Evolutionary conservation across 805 yeast species (phyloP).

Genomic region (Pichia ethanolica): DNA sequence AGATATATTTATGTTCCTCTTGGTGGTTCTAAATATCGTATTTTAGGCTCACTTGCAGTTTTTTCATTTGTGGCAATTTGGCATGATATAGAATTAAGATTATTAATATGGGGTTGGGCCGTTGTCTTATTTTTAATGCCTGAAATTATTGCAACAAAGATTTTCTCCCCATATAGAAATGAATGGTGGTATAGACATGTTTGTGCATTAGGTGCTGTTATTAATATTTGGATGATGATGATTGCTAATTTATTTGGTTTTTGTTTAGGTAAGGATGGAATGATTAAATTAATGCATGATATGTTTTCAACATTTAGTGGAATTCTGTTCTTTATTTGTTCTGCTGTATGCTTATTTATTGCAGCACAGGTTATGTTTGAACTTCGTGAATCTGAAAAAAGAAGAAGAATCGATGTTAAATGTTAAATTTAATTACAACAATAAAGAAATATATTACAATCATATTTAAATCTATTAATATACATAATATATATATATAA

Average conservation of each 20-base stretch:
- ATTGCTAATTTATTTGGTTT: slow-evolving; percentile 92
- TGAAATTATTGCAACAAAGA: slow-evolving; percentile 58
- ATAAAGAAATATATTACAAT: too few relatives aligned
- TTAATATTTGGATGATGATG: slow-evolving; percentile 97
- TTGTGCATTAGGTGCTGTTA: slow-evolving; percentile 82
- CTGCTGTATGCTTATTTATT: slow-evolving; percentile 64
- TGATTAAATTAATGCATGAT: slow-evolving; percentile 52
- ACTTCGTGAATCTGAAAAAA: slow-evolving; percentile 74
- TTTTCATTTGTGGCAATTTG: slow-evolving; percentile 95
- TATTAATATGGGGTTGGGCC: slow-evolving; percentile 94
- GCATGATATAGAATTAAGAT: slow-evolving; percentile 91
- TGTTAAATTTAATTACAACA: slow-evolving; percentile 36
- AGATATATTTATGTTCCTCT: slow-evolving; percentile 86
- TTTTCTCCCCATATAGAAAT: slow-evolving; percentile 26
- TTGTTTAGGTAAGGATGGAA: slow-evolving; percentile 87
- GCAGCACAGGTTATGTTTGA: slow-evolving; percentile 95
- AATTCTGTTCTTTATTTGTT: slow-evolving; percentile 48
- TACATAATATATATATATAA: not conserved
- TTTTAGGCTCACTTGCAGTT: slow-evolving; percentile 73
- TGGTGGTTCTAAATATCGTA: slow-evolving; percentile 71
- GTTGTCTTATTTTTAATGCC: slow-evolving; percentile 83
- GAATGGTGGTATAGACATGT: slow-evolving; percentile 70
- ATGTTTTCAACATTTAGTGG: slow-evolving; percentile 72
- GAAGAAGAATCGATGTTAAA: slow-evolving; percentile 74
- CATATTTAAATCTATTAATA: not conserved